Evolutionary conservation across 768 basidiomycete species (phyloP).

Genomic region (Ramaria sp.): DNA sequence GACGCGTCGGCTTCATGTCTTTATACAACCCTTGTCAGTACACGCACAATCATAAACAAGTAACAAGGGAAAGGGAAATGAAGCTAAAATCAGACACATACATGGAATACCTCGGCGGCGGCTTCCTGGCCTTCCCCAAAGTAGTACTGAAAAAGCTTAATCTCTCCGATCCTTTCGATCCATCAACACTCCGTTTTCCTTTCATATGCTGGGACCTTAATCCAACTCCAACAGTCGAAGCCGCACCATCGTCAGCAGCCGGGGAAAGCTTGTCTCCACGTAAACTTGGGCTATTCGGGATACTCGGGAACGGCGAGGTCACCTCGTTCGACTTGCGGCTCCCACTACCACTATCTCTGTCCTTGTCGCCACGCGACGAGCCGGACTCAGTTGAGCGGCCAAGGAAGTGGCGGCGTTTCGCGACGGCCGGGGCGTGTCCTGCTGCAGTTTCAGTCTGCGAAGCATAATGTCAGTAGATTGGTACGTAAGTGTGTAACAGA

Average conservation of each 20-base stretch:
- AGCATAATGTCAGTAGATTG: not conserved
- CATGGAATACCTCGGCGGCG: conserved; percentile 63
- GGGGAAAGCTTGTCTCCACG: not conserved
- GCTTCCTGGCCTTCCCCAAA: conserved; percentile 65
- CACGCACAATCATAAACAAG: not conserved
- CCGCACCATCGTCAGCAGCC: conserved; percentile 13
- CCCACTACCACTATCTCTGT: not conserved
- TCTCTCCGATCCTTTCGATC: conserved; percentile 37
- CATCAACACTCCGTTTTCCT: conserved; percentile 42
- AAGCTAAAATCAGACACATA: conserved; percentile 24
- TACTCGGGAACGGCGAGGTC: not conserved
- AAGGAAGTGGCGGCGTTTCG: conserved; percentile 46
- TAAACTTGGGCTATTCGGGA: not conserved
- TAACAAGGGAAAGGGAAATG: not conserved
- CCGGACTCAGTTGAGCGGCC: conserved; percentile 40
- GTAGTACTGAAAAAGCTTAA: conserved; percentile 76
- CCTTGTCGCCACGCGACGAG: conserved; percentile 19
- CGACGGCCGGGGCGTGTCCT: conserved; percentile 11
- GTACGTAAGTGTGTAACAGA: too few relatives aligned
- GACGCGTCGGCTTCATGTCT: not conserved
- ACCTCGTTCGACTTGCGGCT: not conserved
- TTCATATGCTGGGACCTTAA: conserved; percentile 21
- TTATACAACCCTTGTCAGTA: not conserved
- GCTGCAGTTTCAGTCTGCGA: not conserved
- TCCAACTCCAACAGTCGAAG: conserved; percentile 13